Percentiles rank a stretch among this genome's conserved stretches.
phyloP scores from a whole-genome alignment of 108 stramenopile species.

The Discostella pseudostelligera region DNA sequence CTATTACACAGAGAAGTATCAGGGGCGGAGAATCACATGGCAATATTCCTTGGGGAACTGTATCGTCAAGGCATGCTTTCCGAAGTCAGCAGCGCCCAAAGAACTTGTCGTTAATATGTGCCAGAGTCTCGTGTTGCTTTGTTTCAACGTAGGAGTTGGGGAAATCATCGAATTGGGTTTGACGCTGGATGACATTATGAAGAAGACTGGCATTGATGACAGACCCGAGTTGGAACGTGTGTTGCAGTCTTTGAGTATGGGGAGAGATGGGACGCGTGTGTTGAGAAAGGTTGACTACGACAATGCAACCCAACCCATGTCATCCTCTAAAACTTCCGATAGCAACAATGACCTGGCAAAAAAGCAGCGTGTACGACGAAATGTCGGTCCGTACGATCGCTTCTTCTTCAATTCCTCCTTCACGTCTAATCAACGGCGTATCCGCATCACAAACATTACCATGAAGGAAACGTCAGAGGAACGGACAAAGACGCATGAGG shows the following conservation, averaged over 20 bases:
- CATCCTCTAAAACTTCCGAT: conserved; percentile 13
- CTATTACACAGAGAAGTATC: conserved; percentile 90
- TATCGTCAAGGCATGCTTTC: conserved; percentile 65
- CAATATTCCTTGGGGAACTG: conserved; percentile 90
- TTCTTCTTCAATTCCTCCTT: conserved; percentile 85
- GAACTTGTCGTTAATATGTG: conserved; percentile 89
- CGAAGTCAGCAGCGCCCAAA: conserved; percentile 30
- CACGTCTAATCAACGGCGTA: conserved; percentile 81
- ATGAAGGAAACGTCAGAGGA: conserved; percentile 94
- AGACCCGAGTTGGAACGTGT: conserved; percentile 84
- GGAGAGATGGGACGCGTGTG: conserved; percentile 80
- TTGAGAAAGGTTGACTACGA: conserved; percentile 65
- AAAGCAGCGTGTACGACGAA: conserved; percentile 62
- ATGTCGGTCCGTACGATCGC: conserved; percentile 73
- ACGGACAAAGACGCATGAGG: conserved; percentile 87
- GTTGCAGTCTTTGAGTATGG: conserved; percentile 82
- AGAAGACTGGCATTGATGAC: conserved; percentile 85
- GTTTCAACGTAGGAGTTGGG: conserved; percentile 67
- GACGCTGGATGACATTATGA: conserved; percentile 68
- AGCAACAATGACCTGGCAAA: conserved; percentile 23
- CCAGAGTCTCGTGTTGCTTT: conserved; percentile 90
- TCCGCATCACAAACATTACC: conserved; percentile 94
- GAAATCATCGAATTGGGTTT: conserved; percentile 42
- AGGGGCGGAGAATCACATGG: conserved; percentile 96
- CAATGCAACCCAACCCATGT: conserved; percentile 1